phyloP scores from a whole-genome alignment of 2,329 filamentous ascomycete genomes.

The Verticillium zaregamsianum region DNA sequence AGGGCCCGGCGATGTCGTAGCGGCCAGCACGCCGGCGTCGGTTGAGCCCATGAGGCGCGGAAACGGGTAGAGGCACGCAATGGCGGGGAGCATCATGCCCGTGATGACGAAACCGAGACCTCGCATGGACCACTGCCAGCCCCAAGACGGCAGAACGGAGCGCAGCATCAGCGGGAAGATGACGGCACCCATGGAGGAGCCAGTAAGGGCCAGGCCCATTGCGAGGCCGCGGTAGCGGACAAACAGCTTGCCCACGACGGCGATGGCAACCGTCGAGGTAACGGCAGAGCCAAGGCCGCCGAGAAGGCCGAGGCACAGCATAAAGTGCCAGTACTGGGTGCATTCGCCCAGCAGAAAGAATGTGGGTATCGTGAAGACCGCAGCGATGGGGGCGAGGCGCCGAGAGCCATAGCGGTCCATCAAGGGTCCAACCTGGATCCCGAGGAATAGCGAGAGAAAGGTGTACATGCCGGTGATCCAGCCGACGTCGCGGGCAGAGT shows the following conservation, averaged over 20 bases:
- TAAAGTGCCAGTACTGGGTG: constrained; percentile 42
- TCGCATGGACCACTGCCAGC: constrained; percentile 29
- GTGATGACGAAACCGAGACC: constrained; percentile 23
- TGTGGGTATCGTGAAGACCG: constrained; percentile 28
- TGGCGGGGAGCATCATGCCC: constrained; percentile 19
- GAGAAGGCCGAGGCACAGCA: constrained; percentile 37
- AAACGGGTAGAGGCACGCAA: constrained; percentile 29
- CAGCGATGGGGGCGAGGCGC: constrained; percentile 31
- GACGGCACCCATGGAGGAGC: constrained; percentile 21
- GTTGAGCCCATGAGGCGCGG: constrained; percentile 12
- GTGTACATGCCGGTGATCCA: constrained; percentile 45
- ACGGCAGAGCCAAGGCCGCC: constrained; percentile 36
- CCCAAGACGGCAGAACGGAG: constrained; percentile 19
- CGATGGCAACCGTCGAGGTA: constrained; percentile 28
- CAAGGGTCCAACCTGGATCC: constrained; percentile 42
- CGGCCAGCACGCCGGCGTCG: constrained; percentile 8
- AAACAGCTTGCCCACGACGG: constrained; percentile 25
- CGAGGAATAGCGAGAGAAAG: constrained; percentile 38
- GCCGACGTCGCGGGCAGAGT: constrained; percentile 38
- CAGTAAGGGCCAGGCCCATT: constrained; percentile 18
- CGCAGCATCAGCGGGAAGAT: constrained; percentile 29
- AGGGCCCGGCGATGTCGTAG: neutral
- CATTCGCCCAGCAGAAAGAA: constrained; percentile 44
- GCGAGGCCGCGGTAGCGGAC: constrained; percentile 17
- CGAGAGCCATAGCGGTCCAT: constrained; percentile 43